Evolutionary conservation across 495 filamentous ascomycete genomes (phyloP), one percentile per base, ranked within the genome.

Genomic region (Penicillium parvum): DNA sequence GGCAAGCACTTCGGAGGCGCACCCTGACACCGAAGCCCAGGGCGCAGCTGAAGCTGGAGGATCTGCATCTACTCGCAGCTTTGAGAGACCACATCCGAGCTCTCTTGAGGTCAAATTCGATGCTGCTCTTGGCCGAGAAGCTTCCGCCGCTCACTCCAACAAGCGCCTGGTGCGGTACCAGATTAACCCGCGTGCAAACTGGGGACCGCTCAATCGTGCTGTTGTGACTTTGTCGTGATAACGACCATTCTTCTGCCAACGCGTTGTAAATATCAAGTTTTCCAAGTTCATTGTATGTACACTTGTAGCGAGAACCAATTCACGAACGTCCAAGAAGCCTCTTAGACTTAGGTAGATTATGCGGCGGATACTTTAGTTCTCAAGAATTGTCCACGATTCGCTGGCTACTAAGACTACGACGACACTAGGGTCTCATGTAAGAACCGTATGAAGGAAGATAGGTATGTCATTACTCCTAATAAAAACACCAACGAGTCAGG

Each of bases 131-230:
- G 92, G 89, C 0, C 82, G 69, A 45, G 81, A 91, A 41, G 65
- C 65, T 23, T 76, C 72, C 14, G 49, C 45, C 7, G 38, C 44
- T 6, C 48, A 53, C 15, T 57, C 53, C 3, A 62, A 50, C 38
- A 82, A 75, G 44, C 82, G 82, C 33, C 66, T 89, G 14, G 77
- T 91, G 25, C 71, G 90, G 32, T 98, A 95, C 61, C 94, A 94
- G 68, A 56, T 78, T 19, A 96, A 97, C 57, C 92, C 92, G 10
- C 69, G 81, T 25, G 81, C 84, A 32, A 90, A 97, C 56, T 98
- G 92, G 92, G 92, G 92, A 0, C 92, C 92, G 0, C 82, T 96
- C 81, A 83, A 72, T 51, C 75, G 80, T 34, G 91, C 91, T 27
- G 57, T 61, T 1, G 40, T 29, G 8, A 32, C 37, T 5, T 27